Base-by-base conservation (phyloP, 768 basidiomycete genomes). In the Clavaria fumosa region DNA sequence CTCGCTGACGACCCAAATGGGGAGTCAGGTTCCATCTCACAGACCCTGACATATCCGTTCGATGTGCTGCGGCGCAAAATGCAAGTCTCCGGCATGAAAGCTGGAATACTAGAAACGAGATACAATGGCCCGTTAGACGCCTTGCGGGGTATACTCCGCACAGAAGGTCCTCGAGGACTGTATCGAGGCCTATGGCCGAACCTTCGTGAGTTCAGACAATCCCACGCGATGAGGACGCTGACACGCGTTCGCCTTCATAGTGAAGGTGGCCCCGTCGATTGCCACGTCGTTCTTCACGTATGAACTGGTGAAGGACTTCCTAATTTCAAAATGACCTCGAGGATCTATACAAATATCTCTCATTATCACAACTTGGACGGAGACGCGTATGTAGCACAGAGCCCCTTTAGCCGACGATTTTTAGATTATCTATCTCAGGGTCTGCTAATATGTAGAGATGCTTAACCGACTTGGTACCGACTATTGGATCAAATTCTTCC, bases 61-160 rank as follows among this genome's bases (percentile, higher is more conserved):
- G 93, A 99, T 54, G 85, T 97, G 4, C 57, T 97, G 41, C 69
- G 93, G 33, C 70, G 93, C 43, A 93, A 96, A 66, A 89, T 97
- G 80, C 93, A 97, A 55, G 84, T 93, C 42, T 69, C 75, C 4
- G 86, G 86, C 9, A 78, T 90, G 75, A 58, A 69, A 47, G 63
- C 59, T 9, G 69, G 67, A 12, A 62, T 66, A 9, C 52, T 72
- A 43, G 66, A 68, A 32, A 61, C 74, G 47, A 75, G 75, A 55
- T 91, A 89, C 57, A 74, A 59, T 30, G 83, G 85, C 6, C 90
- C 88, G 4, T 41, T 86, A 23, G 78, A 90, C 53, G 89, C 85
- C 6, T 55, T 90, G 45, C 55, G 53, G 40, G 66, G 67, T 36
- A 86, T 86, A 33, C 28, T 88, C 11, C 68, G 61, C 24, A 65